phyloP scores from a whole-genome alignment of 1,139 yeast genomes.

The Yamadazyma aaseri region DNA sequence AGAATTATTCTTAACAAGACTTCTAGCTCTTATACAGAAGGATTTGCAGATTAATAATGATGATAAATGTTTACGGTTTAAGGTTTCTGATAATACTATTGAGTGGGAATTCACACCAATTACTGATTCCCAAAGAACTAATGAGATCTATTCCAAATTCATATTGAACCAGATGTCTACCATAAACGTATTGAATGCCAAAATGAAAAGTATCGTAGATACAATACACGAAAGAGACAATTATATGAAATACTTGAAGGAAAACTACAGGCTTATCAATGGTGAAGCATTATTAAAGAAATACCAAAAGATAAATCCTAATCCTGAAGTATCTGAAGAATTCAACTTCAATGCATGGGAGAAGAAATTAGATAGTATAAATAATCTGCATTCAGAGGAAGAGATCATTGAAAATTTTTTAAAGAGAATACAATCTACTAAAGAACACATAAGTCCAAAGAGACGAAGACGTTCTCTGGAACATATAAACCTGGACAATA shows the following conservation, averaged over 20 bases:
- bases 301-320: slow-evolving; percentile 21
- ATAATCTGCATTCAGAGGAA: not conserved
- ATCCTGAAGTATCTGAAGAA: slow-evolving; percentile 6
- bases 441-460: too few species aligned
- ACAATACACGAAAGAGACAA: slow-evolving; percentile 31
- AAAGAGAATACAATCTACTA: too few species aligned
- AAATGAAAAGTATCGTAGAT: slow-evolving; percentile 22
- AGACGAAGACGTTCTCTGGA: not conserved
- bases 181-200: slow-evolving; percentile 20
- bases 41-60: not conserved
- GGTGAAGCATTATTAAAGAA: slow-evolving; percentile 34
- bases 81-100: not conserved
- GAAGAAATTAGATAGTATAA: not conserved
- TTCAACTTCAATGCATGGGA: slow-evolving; percentile 13
- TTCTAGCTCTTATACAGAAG: not conserved
- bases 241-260: slow-evolving; percentile 32
- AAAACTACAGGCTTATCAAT: slow-evolving; percentile 37
- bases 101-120: slow-evolving; percentile 24
- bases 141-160: slow-evolving; percentile 6
- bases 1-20: slow-evolving; percentile 9
- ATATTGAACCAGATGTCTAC: slow-evolving; percentile 11
- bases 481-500: not conserved
- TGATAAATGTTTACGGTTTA: not conserved
- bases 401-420: slow-evolving; percentile 1
- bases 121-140: slow-evolving; percentile 8